These are phyloP conservation scores for Scopulariopsis brevicaulis DNA, from an alignment of 2,329 filamentous ascomycete species.

Conservation along the genomic window DNA sequence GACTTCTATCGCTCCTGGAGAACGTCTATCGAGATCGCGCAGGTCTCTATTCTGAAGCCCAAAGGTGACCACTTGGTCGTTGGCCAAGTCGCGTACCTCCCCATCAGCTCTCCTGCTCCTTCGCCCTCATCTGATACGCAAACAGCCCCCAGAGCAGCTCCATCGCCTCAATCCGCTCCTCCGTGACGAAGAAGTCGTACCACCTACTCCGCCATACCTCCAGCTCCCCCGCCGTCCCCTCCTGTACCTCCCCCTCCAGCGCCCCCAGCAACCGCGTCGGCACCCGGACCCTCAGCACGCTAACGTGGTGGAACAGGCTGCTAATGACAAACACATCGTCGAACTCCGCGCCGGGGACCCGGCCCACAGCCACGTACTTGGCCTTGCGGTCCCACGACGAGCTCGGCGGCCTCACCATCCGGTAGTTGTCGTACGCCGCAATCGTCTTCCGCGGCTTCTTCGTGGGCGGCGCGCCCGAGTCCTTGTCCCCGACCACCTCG, in stretches of 20 bases:
- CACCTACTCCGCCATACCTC: slow-evolving; percentile 47
- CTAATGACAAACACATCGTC: slow-evolving; percentile 54
- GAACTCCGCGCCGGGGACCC: slow-evolving; percentile 27
- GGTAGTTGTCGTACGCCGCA: slow-evolving; percentile 51
- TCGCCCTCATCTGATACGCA: slow-evolving; percentile 44
- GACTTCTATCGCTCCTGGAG: too few relatives aligned
- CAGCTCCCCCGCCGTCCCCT: slow-evolving; percentile 27
- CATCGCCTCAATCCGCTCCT: slow-evolving; percentile 46
- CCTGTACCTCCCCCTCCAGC: slow-evolving; percentile 32
- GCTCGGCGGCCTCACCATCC: slow-evolving; percentile 46
- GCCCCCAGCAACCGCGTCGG: slow-evolving; percentile 39
- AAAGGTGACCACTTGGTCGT: background rate
- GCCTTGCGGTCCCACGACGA: slow-evolving; percentile 50
- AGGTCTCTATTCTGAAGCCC: too few relatives aligned
- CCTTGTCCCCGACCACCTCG: slow-evolving; percentile 32
- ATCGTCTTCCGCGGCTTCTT: slow-evolving; percentile 44
- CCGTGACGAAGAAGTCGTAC: slow-evolving; percentile 46
- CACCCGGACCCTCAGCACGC: slow-evolving; percentile 46
- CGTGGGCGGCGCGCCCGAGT: slow-evolving; percentile 19
- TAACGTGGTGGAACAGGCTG: slow-evolving; percentile 50
- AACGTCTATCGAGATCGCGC: too few relatives aligned
- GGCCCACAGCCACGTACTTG: slow-evolving; percentile 45
- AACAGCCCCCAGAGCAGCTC: slow-evolving; percentile 46
- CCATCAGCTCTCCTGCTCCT: background rate
- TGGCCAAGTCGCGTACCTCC: background rate